phyloP scores from a whole-genome alignment of 2,329 filamentous ascomycete genomes.

The Aspergillus fumigatus region DNA sequence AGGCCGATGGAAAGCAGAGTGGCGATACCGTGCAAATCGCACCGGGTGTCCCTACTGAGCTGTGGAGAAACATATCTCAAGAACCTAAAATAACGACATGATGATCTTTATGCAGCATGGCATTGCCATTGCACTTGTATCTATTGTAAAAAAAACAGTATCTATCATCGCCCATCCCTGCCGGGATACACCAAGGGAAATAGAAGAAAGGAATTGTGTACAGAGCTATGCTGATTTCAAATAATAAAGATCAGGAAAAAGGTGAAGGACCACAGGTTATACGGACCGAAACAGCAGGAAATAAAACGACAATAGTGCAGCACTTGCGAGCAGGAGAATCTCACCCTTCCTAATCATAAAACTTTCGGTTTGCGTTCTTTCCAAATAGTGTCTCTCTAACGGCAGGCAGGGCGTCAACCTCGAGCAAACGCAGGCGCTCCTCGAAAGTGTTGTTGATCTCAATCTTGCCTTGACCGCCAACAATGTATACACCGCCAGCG shows the following conservation, averaged over 20 bases:
- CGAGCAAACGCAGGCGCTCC: slow-evolving; percentile 77
- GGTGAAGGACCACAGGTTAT: slow-evolving; percentile 3
- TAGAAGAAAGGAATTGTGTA: slow-evolving; percentile 8
- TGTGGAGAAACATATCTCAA: not conserved
- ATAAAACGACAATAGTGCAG: slow-evolving; percentile 11
- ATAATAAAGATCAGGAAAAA: slow-evolving; percentile 7
- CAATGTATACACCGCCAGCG: slow-evolving; percentile 73
- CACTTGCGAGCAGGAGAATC: slow-evolving; percentile 5
- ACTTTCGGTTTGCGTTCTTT: slow-evolving; percentile 91
- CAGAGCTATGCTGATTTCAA: slow-evolving; percentile 14
- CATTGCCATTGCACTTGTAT: not conserved
- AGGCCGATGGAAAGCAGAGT: not conserved
- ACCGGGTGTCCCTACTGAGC: not conserved
- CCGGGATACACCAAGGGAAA: not conserved
- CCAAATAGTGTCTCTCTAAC: slow-evolving; percentile 87
- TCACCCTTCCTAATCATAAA: slow-evolving; percentile 66
- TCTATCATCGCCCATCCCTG: slow-evolving; percentile 1
- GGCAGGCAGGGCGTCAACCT: slow-evolving; percentile 77
- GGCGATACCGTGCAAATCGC: not conserved
- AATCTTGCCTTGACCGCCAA: slow-evolving; percentile 86
- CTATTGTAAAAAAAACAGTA: not conserved
- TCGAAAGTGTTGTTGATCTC: slow-evolving; percentile 99
- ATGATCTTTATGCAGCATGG: not conserved
- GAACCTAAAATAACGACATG: not conserved
- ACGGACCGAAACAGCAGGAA: slow-evolving; percentile 8